Base-by-base conservation (phyloP, 2,329 filamentous ascomycete genomes). In the Aspergillus sp. region DNA sequence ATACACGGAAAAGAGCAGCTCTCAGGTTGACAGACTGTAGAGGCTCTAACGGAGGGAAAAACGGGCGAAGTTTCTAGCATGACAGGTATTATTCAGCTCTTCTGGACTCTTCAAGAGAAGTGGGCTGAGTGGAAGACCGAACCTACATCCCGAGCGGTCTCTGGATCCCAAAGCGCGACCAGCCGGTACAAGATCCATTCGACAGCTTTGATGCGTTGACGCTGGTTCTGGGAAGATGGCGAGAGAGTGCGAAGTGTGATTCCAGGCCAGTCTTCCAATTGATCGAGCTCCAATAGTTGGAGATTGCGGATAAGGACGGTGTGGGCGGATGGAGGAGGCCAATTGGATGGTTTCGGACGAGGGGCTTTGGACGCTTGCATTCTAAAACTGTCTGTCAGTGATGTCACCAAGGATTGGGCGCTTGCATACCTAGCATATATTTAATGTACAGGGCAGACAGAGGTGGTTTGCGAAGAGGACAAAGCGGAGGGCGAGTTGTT, bases 181-280 rank as follows among this genome's bases (percentile, higher is more conserved):
- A 99, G 82, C 51, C 90, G 88, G 73, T 89, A 96, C n/a, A 98
- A 79, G 0, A 89, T 86, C 91, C 93, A 98, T 78, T 99, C 95
- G 38, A 93, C 85, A 58, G 86, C 86, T 65, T 90, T 86, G 38
- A 96, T 87, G 53, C 93, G 85, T 73, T 88, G 89, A 76, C 93
- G 95, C 73, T 93, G 89, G 53, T 89, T 89, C 61, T 88, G 86
- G 48, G 83, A 81, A 0, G 82, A 83, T 66, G 90, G 84, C 3
- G 85, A 84, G 69, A 98, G 91, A 2, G 89, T 89, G 49, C 87
- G 81, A 0, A 81, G 71, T 1, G 84, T 86, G 56, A 97, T 89
- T 17, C 77, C 81, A 0, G 93, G 93, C 90, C 93, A 97, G 75
- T 96, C 91, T 1, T 85, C 79, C 0, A 82, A 82, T 49, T 83